These are phyloP conservation scores for Geopyxis carbonaria DNA, from an alignment of 495 filamentous ascomycete genomes.

Conservation along the genomic window DNA sequence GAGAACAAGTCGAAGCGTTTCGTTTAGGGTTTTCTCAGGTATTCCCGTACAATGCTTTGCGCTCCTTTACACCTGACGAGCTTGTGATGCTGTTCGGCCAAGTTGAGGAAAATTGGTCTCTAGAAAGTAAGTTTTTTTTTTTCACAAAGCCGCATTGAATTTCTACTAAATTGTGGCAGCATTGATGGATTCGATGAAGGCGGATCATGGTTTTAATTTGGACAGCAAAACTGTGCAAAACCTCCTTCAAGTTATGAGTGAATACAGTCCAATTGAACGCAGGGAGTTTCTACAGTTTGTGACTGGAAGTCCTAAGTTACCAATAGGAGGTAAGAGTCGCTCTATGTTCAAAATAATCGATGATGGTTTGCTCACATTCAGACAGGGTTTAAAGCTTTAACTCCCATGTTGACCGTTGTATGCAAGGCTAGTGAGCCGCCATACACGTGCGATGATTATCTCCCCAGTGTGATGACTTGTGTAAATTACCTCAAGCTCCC, in stretches of 20 bases:
- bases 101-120: constrained; percentile 90
- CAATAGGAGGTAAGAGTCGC: constrained; percentile 69
- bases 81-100: constrained; percentile 92
- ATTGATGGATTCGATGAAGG: constrained; percentile 95
- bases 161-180: constrained; percentile 33
- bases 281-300: constrained; percentile 97
- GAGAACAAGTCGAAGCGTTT: constrained; percentile 81
- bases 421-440: constrained; percentile 94
- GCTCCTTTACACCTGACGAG: constrained; percentile 90
- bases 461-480: constrained; percentile 98
- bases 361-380: constrained; percentile 10
- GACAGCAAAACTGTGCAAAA: constrained; percentile 95
- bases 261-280: constrained; percentile 53
- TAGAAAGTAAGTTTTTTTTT: constrained; percentile 58
- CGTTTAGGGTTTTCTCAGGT: constrained; percentile 83
- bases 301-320: constrained; percentile 94
- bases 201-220: constrained; percentile 99
- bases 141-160: not conserved
- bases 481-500: constrained; percentile 98
- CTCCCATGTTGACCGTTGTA: constrained; percentile 95
- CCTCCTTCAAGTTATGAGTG: constrained; percentile 87
- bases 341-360: not conserved
- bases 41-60: constrained; percentile 83
- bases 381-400: constrained; percentile 86
- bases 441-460: constrained; percentile 86